phyloP scores from a whole-genome alignment of 2,329 filamentous ascomycete species.

The Aspergillus clavatus region DNA sequence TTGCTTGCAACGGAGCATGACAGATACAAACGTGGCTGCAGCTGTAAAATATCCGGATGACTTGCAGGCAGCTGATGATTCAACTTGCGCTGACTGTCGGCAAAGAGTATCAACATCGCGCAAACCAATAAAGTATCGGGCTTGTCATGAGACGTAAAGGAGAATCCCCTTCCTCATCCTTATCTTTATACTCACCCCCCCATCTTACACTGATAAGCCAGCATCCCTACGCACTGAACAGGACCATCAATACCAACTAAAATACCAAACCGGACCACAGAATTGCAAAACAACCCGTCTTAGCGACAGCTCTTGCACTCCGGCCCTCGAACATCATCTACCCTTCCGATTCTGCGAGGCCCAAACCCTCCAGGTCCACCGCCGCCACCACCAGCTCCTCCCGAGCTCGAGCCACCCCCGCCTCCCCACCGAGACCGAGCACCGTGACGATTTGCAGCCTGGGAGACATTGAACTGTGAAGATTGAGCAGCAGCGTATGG shows the following conservation, averaged over 20 bases:
- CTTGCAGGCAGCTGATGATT: too few species aligned
- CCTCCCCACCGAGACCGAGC: constrained; percentile 24
- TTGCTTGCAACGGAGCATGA: not conserved
- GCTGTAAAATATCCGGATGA: too few species aligned
- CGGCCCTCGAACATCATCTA: constrained; percentile 47
- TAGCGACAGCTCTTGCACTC: constrained; percentile 44
- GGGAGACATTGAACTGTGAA: constrained; percentile 43
- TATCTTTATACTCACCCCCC: not conserved
- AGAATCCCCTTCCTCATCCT: too few species aligned
- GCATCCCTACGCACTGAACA: not conserved
- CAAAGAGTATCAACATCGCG: too few species aligned
- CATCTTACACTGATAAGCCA: not conserved
- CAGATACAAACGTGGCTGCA: too few species aligned
- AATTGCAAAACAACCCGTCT: constrained; percentile 7
- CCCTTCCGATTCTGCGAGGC: constrained; percentile 39
- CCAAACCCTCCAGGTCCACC: constrained; percentile 25
- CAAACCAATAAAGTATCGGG: too few species aligned
- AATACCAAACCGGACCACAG: not conserved
- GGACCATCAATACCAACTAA: not conserved
- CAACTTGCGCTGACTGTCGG: too few species aligned
- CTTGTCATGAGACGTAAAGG: too few species aligned
- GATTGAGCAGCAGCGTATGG: constrained; percentile 43
- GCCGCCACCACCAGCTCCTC: constrained; percentile 27
- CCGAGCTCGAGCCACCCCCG: constrained; percentile 16
- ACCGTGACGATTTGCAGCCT: constrained; percentile 21